Evolutionary conservation across 805 yeast species (phyloP).

Genomic region (Saccharomycopsis capsularis): DNA sequence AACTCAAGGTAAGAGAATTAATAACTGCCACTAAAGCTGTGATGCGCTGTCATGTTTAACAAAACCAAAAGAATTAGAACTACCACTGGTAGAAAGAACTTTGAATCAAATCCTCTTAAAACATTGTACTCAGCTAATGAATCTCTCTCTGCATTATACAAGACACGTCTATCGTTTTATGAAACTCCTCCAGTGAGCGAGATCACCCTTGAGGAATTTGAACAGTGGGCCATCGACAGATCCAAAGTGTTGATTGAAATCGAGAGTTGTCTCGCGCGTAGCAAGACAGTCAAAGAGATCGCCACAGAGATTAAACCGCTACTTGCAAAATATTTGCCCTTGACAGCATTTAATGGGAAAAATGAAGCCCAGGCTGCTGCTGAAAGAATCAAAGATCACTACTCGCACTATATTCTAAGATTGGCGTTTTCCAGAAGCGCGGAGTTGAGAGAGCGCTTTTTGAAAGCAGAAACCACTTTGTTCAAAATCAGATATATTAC

Average conservation of each 20-base stretch:
- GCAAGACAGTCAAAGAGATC: slow-evolving; percentile 55
- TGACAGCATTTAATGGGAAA: slow-evolving; percentile 32
- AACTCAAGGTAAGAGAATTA: too few relatives aligned
- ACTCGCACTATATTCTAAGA: slow-evolving; percentile 82
- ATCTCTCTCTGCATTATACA: slow-evolving; percentile 36
- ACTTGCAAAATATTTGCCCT: slow-evolving; percentile 58
- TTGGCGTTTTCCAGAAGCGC: slow-evolving; percentile 84
- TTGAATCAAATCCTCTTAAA: slow-evolving; percentile 35
- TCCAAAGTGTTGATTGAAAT: slow-evolving; percentile 76
- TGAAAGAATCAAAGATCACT: slow-evolving; percentile 83
- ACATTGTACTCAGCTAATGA: slow-evolving; percentile 24
- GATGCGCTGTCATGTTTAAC: too few relatives aligned
- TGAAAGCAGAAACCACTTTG: slow-evolving; percentile 65
- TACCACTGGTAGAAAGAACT: slow-evolving; percentile 66
- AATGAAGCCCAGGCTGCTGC: slow-evolving; percentile 34
- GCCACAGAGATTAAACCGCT: slow-evolving; percentile 60
- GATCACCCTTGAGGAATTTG: slow-evolving; percentile 87
- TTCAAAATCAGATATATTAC: slow-evolving; percentile 59
- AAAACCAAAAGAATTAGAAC: slow-evolving; percentile 37
- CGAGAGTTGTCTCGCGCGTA: slow-evolving; percentile 65
- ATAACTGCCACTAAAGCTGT: too few relatives aligned
- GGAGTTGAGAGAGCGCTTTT: slow-evolving; percentile 74
- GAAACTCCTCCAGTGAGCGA: slow-evolving; percentile 73
- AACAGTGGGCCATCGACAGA: slow-evolving; percentile 92
- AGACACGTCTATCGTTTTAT: slow-evolving; percentile 67